Base-by-base conservation (phyloP, 768 basidiomycete species). In the Crassisporium funariophilum region DNA sequence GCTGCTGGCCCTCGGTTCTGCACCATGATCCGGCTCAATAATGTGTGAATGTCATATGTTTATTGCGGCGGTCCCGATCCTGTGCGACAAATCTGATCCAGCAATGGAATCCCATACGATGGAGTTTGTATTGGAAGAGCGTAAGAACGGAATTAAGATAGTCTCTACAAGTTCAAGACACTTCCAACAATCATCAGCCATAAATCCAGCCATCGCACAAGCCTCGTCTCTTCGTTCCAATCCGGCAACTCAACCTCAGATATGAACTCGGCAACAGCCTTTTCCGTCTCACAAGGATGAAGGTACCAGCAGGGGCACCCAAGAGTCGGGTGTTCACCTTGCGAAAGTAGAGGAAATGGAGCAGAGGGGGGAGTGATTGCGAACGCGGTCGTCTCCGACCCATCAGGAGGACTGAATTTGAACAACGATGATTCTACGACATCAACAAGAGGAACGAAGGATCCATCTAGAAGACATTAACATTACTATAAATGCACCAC, bases 291-390 rank as follows among this genome's bases (percentile, higher is more conserved):
- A 62, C 93, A 95, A 8, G 93, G 93, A 62, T 95, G 93, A 29
- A 95, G 70, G 58, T 84, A 91, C 91, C 91, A 95, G 45, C 81
- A 84, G 7, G 85, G 83, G 2, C 71, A 80, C 16, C 83, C 85
- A 22, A 88, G 72, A 4, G 76, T 81, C 0, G 91, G 93, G 57
- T 95, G 93, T 47, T 95, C 93, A 7, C 88, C 88, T 56, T 91
- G 90, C 10, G 91, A 89, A 8, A 95, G 67, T 16, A 94, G 64
- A 8, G 93, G 89, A 57, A 92, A 87, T 4, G 79, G 64, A 1
- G 79, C 73, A 10, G 62, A 65, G 1, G 76, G 73, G 7, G 69
- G 64, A 17, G 75, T 75, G 33, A 89, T 63, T 15, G 79, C 81
- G 59, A 77, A 88, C 10, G 76, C 57, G 13, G 83, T 81, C 5